Base-by-base conservation (phyloP, 1,284 basidiomycete genomes). In the Sutorius eximius region DNA sequence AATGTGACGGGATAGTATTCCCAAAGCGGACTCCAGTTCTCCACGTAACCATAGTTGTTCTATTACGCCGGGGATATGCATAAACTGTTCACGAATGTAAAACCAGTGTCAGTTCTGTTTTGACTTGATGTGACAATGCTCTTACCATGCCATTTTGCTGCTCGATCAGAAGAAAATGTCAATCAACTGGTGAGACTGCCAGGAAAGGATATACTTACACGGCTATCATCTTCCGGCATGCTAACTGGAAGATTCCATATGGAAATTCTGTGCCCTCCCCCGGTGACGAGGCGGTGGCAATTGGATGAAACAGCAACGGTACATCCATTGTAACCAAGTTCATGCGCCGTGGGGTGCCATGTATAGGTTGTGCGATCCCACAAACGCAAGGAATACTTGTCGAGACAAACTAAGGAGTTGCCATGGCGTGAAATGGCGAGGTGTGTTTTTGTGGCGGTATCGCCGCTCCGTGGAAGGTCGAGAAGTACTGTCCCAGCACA, bases 341-440 rank as follows among this genome's bases (percentile, higher is more conserved):
- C n/a, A 12, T 40, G 18, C 12, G 24, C 8, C 6, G 27, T 44
- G 22, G 40, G 10, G 20, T 22, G 34, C 59, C 59, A 61, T 2
- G 29, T 13, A 49, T 59, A 18, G 10, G 48, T 36, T 1, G 32
- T 29, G 8, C 59, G 38, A 41, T 61, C 56, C 59, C 59, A 61
- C 2, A 59, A 49, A 32, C 45, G 50, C 22, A 64, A 7, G 4
- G 9, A 16, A 33, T 15, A 18, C 30, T 42, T 42, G 16, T 61
- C 48, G 20, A 61, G 45, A 7, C 34, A 10, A 18, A 22, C 61
- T 5, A 64, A 41, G 3, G 20, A 32, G 27, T 30, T 45, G 27
- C 42, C 47, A 29, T 49, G 34, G 38, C 59, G 59, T 15, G 59
- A 59, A 37, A 64, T 24, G 2, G 59, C 55, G 10, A 61, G 59